Conservation (phyloP, 139 green algal species). For the Chlamydomonas schloesseri region DNA sequence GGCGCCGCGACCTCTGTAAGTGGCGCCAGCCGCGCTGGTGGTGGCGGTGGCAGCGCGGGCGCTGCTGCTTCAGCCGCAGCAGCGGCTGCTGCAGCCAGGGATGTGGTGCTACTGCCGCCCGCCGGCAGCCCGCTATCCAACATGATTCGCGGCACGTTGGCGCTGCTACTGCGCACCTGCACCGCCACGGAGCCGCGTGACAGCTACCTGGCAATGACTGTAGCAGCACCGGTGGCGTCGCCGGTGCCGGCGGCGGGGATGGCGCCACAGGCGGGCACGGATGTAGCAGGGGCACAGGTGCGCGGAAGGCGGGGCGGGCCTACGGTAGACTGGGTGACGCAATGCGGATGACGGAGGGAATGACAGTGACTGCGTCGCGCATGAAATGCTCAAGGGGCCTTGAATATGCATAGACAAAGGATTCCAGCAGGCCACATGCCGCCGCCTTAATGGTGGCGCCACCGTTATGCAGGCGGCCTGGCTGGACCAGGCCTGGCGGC, state of each 20-base stretch:
- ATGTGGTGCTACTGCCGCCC: constrained; percentile 22
- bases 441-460: too few relatives aligned
- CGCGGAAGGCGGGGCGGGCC: too few relatives aligned
- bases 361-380: too few relatives aligned
- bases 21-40: too few relatives aligned
- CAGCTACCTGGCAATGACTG: constrained; percentile 46
- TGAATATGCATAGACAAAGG: too few relatives aligned
- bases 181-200: background rate
- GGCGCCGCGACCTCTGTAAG: too few relatives aligned
- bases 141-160: constrained; percentile 52
- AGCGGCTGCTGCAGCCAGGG: background rate
- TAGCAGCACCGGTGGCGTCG: background rate
- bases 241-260: too few relatives aligned
- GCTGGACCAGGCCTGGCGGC: constrained; percentile 44
- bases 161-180: constrained; percentile 66
- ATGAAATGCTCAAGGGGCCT: too few relatives aligned
- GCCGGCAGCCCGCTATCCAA: background rate
- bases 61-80: background rate
- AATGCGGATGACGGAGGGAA: too few relatives aligned
- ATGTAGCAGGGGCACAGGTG: background rate
- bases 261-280: background rate
- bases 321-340: too few relatives aligned
- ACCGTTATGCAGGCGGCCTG: constrained; percentile 28
- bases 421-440: too few relatives aligned
- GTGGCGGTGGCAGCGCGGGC: background rate